A percentile compares a stretch with the other conserved stretches of the same genome.
phyloP scores from a whole-genome alignment of 371 early-diverging fungal genomes.

The Chytridiales sp. region DNA sequence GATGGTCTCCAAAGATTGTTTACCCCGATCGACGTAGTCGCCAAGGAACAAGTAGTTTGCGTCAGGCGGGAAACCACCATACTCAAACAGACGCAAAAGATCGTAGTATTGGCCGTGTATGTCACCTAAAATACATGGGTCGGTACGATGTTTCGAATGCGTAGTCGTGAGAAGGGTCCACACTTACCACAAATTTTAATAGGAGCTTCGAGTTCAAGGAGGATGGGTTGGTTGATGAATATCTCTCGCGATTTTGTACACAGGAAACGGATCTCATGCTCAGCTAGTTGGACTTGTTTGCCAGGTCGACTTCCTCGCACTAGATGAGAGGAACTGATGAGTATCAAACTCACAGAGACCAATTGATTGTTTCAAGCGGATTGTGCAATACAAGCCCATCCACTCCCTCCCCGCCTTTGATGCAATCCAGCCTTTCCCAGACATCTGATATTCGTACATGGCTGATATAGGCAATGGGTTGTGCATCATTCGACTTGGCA shows the following conservation, averaged over 20 bases:
- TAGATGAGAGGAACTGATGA: slow-evolving; percentile 32
- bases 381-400: too few relatives aligned
- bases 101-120: slow-evolving; percentile 95
- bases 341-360: too few relatives aligned
- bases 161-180: not conserved
- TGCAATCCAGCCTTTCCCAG: too few relatives aligned
- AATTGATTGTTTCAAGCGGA: too few relatives aligned
- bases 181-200: slow-evolving; percentile 85
- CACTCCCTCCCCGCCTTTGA: too few relatives aligned
- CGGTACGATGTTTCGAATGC: not conserved
- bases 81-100: slow-evolving; percentile 88
- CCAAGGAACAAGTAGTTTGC: slow-evolving; percentile 93
- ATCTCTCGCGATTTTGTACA: slow-evolving; percentile 81
- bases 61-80: slow-evolving; percentile 89
- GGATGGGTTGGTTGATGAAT: slow-evolving; percentile 87
- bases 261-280: slow-evolving; percentile 74
- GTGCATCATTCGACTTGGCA: too few relatives aligned
- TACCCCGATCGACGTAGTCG: slow-evolving; percentile 95
- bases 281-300: slow-evolving; percentile 69
- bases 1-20: slow-evolving; percentile 79
- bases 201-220: slow-evolving; percentile 92
- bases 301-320: slow-evolving; percentile 94
- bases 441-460: too few relatives aligned
- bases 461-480: too few relatives aligned
- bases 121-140: slow-evolving; percentile 36